These are phyloP conservation scores for Solanum raphanifolium DNA, from an alignment of 257 asterid species.

Conservation along the genomic window DNA sequence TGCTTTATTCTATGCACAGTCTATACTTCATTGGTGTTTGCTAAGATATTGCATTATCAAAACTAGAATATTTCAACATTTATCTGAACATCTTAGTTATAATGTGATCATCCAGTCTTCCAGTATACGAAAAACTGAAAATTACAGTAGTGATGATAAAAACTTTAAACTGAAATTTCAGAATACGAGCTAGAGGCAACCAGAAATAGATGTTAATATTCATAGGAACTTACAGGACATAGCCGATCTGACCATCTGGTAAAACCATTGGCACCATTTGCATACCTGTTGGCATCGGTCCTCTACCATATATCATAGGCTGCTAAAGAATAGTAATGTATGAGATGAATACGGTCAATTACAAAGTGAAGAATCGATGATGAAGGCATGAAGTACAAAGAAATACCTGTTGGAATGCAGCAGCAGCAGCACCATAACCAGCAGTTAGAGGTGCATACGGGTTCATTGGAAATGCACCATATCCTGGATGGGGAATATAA, in stretches of 20 bases:
- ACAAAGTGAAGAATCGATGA: background rate
- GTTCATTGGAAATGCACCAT: conserved; percentile 61
- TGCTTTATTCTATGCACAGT: background rate
- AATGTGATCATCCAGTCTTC: background rate
- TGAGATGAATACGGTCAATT: background rate
- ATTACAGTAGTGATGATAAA: background rate
- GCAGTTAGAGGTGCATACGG: conserved; percentile 61
- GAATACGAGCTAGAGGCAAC: background rate
- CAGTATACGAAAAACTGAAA: background rate
- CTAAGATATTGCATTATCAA: background rate
- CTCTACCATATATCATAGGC: conserved; percentile 96
- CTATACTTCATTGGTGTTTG: background rate
- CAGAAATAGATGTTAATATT: background rate
- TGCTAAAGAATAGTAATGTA: conserved; percentile 21
- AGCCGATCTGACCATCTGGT: conserved; percentile 95
- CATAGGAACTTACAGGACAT: conserved; percentile 72
- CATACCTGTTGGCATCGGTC: conserved; percentile 97
- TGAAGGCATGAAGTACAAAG: background rate
- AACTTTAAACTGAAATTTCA: background rate
- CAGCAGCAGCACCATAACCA: conserved; percentile 69
- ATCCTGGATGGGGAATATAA: conserved; percentile 75
- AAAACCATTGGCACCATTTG: conserved; percentile 99
- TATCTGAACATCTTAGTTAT: background rate
- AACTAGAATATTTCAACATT: background rate
- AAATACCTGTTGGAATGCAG: conserved; percentile 64